Percentiles rank a stretch among this genome's conserved stretches.
Conservation (phyloP, 441 rosid genomes). For the Populus hybrid region DNA sequence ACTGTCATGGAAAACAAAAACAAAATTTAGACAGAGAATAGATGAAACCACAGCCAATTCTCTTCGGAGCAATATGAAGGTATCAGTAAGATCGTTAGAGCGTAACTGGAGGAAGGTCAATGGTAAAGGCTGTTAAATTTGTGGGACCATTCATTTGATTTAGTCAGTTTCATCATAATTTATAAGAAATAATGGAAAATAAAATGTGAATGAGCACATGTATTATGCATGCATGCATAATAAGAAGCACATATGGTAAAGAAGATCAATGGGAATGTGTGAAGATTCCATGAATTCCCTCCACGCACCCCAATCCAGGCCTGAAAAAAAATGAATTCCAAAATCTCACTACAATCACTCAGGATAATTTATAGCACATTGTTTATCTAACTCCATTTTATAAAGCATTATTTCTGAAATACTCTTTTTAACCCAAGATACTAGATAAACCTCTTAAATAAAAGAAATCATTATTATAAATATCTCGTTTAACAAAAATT, state of each 20-base stretch:
- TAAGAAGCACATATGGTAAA: background rate
- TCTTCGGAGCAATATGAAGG: slow-evolving; percentile 4
- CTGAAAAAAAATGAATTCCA: background rate
- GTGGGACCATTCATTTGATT: background rate
- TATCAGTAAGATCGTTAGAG: background rate
- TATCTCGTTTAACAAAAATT: background rate
- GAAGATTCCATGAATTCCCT: background rate
- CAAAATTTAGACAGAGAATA: slow-evolving; percentile 11
- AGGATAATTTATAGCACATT: background rate
- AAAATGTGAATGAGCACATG: background rate
- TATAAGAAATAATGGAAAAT: background rate
- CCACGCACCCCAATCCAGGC: background rate
- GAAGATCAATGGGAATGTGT: background rate
- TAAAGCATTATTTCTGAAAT: background rate
- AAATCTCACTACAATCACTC: background rate
- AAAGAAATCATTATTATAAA: background rate
- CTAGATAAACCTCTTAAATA: background rate
- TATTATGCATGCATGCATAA: background rate
- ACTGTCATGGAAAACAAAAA: slow-evolving; percentile 42
- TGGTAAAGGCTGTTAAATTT: background rate
- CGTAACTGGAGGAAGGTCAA: background rate
- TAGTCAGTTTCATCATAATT: background rate
- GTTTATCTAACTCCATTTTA: background rate
- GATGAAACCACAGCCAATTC: background rate
- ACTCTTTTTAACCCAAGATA: background rate